A percentile compares a stretch with the other conserved stretches of the same genome.
Evolutionary conservation across 2,329 filamentous ascomycete genomes (phyloP).

Genomic region (Penicillium occitanis): DNA sequence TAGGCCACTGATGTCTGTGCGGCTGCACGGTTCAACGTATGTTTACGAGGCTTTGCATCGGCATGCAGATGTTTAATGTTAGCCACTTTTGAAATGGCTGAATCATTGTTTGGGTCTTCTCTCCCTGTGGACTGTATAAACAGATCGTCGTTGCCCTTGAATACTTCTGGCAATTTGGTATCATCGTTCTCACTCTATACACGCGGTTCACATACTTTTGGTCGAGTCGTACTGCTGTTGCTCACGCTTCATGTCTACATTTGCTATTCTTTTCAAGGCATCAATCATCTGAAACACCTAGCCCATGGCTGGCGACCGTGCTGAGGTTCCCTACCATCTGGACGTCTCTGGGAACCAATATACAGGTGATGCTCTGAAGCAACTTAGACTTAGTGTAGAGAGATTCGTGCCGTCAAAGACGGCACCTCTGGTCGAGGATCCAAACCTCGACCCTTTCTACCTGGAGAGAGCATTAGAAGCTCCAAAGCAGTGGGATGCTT

Average conservation of each 20-base stretch:
- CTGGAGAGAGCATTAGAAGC: slow-evolving; percentile 37
- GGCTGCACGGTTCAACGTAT: slow-evolving; percentile 31
- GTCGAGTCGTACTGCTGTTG: neutral
- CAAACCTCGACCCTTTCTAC: slow-evolving; percentile 42
- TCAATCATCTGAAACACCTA: slow-evolving; percentile 25
- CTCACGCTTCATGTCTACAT: slow-evolving; percentile 4
- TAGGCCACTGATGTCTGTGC: slow-evolving; percentile 39
- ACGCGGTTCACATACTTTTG: neutral
- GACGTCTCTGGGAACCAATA: slow-evolving; percentile 33
- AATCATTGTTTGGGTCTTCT: slow-evolving; percentile 17
- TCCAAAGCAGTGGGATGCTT: slow-evolving; percentile 30
- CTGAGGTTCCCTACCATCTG: slow-evolving; percentile 34
- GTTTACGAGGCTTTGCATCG: slow-evolving; percentile 41
- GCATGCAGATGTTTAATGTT: slow-evolving; percentile 35
- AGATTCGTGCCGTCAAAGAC: slow-evolving; percentile 15
- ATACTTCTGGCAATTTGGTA: neutral
- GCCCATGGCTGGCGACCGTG: slow-evolving; percentile 41
- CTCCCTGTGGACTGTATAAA: slow-evolving; percentile 36
- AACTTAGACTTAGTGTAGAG: slow-evolving; percentile 15
- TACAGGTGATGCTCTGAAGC: slow-evolving; percentile 33
- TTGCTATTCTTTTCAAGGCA: slow-evolving; percentile 11
- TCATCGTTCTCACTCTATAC: neutral
- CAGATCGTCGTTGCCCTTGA: slow-evolving; percentile 24
- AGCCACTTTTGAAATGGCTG: slow-evolving; percentile 31
- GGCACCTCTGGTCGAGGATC: slow-evolving; percentile 29